A percentile compares a stretch with the other conserved stretches of the same genome.
Conservation (phyloP, 768 basidiomycete genomes). For the Fomitopsis pulvina region DNA sequence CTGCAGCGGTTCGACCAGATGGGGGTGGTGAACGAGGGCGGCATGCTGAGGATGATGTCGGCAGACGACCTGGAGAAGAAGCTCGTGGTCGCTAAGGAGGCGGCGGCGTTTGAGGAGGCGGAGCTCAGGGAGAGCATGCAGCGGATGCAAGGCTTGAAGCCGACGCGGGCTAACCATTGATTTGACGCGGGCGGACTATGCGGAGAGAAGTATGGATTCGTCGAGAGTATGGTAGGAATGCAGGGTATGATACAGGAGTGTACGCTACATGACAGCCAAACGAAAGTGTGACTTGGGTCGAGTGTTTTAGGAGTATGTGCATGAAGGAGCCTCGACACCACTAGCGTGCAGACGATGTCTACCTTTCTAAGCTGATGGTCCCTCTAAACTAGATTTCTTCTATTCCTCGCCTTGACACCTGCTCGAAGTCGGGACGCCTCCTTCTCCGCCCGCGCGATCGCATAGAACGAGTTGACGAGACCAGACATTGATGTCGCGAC, state of each 20-base stretch:
- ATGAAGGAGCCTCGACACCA: too few species aligned
- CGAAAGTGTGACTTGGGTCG: too few species aligned
- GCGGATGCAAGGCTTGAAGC: constrained; percentile 49
- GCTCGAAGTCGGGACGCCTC: background rate
- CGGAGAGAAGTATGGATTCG: too few species aligned
- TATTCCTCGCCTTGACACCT: background rate
- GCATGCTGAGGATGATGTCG: constrained; percentile 43
- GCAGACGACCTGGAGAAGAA: constrained; percentile 73
- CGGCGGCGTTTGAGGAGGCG: constrained; percentile 63
- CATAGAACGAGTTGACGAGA: background rate
- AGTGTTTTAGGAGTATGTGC: too few species aligned
- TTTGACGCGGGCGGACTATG: background rate
- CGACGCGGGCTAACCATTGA: constrained; percentile 32
- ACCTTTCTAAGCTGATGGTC: background rate
- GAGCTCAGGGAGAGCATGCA: constrained; percentile 74
- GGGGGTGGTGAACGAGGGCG: constrained; percentile 44
- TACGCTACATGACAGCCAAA: too few species aligned
- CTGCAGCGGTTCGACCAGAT: constrained; percentile 63
- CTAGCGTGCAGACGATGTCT: background rate
- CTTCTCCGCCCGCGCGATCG: background rate
- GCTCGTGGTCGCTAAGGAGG: constrained; percentile 62
- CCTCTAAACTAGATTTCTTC: background rate
- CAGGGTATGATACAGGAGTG: too few species aligned
- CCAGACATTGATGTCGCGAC: background rate
- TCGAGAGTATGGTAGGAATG: too few species aligned